Evolutionary conservation across 306 rosid genomes (phyloP).

Genomic region (Argentina anserina): DNA sequence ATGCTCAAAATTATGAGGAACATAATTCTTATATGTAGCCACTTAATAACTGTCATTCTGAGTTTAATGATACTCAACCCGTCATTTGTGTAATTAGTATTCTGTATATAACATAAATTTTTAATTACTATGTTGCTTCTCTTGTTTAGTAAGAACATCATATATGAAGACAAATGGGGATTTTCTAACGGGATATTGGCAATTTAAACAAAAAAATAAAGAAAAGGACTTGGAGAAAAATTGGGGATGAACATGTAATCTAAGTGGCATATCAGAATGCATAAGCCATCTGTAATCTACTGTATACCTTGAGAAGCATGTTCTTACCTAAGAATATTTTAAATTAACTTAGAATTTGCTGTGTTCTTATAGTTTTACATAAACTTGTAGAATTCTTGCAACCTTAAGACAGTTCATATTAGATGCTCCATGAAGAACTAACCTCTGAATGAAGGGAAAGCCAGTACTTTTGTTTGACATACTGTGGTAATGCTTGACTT

Average conservation of each 20-base stretch:
- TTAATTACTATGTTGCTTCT: neutral
- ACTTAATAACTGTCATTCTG: neutral
- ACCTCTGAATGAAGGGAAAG: constrained; percentile 95
- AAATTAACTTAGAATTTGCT: neutral
- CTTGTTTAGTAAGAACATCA: neutral
- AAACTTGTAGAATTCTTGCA: neutral
- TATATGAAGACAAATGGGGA: neutral
- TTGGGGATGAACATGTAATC: neutral
- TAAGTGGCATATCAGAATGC: neutral
- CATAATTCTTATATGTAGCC: constrained; percentile 1
- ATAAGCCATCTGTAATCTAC: neutral
- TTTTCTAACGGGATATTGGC: neutral
- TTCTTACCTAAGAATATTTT: neutral
- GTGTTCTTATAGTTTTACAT: neutral
- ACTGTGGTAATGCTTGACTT: constrained; percentile 96
- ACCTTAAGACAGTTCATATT: neutral
- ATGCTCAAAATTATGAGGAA: neutral
- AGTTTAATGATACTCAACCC: too few relatives aligned
- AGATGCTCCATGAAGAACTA: constrained; percentile 16
- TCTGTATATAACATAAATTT: neutral
- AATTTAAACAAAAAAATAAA: neutral
- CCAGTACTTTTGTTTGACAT: constrained; percentile 81
- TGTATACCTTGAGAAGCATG: neutral
- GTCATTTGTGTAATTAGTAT: neutral
- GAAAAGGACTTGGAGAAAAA: neutral